These are phyloP conservation scores for Wickerhamiella azyma DNA, from an alignment of 805 yeast genomes.

Conservation along the genomic window DNA sequence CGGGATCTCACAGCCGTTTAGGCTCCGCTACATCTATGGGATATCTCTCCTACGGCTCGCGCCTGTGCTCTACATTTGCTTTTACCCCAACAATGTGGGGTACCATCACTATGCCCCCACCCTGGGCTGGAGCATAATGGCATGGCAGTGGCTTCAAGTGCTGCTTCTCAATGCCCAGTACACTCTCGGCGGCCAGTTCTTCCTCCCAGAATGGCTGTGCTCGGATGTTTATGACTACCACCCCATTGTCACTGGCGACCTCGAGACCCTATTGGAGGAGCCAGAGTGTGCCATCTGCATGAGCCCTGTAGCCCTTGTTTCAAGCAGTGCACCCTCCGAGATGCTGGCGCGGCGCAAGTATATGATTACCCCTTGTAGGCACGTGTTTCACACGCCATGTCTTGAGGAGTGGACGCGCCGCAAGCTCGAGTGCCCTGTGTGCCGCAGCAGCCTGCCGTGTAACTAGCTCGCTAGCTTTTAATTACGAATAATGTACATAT, in stretches of 20 bases:
- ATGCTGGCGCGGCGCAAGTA: constrained; percentile 25
- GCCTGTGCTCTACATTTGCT: constrained; percentile 53
- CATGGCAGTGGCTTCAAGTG: constrained; percentile 53
- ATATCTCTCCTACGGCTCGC: constrained; percentile 46
- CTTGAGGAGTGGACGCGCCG: constrained; percentile 88
- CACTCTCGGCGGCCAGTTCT: constrained; percentile 64
- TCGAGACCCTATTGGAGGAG: constrained; percentile 33
- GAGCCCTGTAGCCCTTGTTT: constrained; percentile 48
- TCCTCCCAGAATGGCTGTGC: constrained; percentile 52
- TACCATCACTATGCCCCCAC: constrained; percentile 50
- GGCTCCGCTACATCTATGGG: constrained; percentile 65
- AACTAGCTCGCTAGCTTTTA: constrained; percentile 7
- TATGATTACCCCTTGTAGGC: constrained; percentile 75
- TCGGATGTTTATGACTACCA: constrained; percentile 76
- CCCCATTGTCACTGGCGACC: constrained; percentile 46
- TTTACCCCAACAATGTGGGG: constrained; percentile 41
- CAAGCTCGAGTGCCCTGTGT: constrained; percentile 86
- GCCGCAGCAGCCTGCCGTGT: constrained; percentile 78
- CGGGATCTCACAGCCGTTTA: constrained; percentile 46
- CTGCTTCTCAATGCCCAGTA: constrained; percentile 47
- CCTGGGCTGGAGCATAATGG: constrained; percentile 33
- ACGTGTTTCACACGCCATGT: constrained; percentile 81
- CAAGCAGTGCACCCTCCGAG: constrained; percentile 4
- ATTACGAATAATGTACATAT: neutral
- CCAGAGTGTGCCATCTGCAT: constrained; percentile 71